phyloP scores from a whole-genome alignment of 2,329 filamentous ascomycete genomes.

The Verticillium zaregamsianum region DNA sequence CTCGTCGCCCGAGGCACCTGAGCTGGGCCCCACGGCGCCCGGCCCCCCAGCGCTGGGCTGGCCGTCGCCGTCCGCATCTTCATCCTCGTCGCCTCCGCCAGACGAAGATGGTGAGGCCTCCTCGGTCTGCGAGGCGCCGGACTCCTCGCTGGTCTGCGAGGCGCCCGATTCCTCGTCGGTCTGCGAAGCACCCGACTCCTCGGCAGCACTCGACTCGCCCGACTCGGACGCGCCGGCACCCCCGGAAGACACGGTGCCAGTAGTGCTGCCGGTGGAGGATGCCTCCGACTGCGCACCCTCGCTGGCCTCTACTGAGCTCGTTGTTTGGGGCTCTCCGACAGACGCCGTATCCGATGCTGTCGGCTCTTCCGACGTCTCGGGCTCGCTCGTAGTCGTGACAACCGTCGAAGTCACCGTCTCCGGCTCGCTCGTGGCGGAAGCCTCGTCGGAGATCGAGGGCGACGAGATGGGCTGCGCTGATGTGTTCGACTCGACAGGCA shows the following conservation, averaged over 20 bases:
- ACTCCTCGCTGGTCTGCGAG: background rate
- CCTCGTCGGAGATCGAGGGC: background rate
- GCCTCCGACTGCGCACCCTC: background rate
- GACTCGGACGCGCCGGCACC: background rate
- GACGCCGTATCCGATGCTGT: background rate
- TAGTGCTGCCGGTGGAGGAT: background rate
- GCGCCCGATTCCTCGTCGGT: background rate
- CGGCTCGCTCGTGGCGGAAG: background rate
- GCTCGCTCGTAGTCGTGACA: background rate
- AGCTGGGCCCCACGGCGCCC: background rate
- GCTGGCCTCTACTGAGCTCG: background rate
- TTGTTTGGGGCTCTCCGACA: background rate
- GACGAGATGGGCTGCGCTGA: constrained; percentile 9
- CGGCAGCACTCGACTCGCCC: background rate
- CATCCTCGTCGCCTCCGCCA: too few species aligned
- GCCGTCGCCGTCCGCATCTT: background rate
- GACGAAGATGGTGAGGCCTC: background rate
- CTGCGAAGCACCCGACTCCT: background rate
- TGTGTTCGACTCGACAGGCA: background rate
- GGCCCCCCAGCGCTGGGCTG: background rate
- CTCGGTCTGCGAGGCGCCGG: background rate
- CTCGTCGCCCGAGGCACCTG: background rate
- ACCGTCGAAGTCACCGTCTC: background rate
- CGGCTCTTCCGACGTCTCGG: background rate
- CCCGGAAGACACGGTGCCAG: background rate